Conservation (phyloP, 2,329 filamentous ascomycete genomes). For the Ophiosphaerella korrae region DNA sequence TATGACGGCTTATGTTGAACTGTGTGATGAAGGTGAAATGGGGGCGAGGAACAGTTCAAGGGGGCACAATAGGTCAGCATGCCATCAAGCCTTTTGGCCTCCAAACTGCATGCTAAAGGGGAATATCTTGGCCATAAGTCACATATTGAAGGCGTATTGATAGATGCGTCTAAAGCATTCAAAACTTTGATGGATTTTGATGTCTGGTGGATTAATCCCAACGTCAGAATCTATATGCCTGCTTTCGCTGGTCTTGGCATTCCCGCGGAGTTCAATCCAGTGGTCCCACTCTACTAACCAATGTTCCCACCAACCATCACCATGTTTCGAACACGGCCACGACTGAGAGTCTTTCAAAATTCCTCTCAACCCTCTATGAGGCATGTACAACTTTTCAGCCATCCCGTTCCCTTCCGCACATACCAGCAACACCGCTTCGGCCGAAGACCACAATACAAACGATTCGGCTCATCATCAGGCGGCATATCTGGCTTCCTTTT, state of each 20-base stretch:
- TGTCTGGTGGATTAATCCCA: too few species aligned
- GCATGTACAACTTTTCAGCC: neutral
- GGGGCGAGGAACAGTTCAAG: too few species aligned
- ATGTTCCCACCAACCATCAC: conserved; percentile 1
- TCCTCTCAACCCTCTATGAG: conserved; percentile 1
- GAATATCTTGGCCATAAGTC: too few species aligned
- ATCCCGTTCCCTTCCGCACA: conserved; percentile 18
- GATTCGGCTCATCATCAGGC: conserved; percentile 27
- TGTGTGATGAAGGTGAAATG: too few species aligned
- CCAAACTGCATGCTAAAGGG: too few species aligned
- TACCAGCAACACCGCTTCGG: conserved; percentile 33
- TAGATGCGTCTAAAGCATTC: too few species aligned
- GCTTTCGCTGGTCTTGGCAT: conserved; percentile 11
- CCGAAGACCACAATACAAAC: conserved; percentile 34
- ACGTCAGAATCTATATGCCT: neutral
- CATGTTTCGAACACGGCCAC: conserved; percentile 25
- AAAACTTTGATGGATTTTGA: too few species aligned
- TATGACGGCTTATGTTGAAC: too few species aligned
- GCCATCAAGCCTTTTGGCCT: too few species aligned
- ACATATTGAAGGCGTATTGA: too few species aligned
- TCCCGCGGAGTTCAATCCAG: conserved; percentile 18
- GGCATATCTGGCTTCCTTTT: conserved; percentile 30
- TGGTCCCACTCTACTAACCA: neutral
- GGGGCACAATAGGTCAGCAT: too few species aligned
- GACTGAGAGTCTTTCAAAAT: conserved; percentile 6